Conservation (phyloP, 169 alveolate genomes). For the Eimeria praecox region DNA sequence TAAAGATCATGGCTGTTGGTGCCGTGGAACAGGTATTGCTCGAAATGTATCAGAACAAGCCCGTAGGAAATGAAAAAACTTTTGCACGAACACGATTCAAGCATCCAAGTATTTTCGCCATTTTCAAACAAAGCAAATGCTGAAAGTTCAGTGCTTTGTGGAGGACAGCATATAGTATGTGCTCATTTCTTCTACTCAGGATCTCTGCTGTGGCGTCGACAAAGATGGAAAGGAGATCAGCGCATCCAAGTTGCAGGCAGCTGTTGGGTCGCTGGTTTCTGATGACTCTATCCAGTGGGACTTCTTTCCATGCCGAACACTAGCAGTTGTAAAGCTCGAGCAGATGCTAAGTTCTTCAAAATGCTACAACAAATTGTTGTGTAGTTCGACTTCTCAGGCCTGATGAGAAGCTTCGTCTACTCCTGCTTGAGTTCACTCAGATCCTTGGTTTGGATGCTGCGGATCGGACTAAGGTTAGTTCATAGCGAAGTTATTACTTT, state of each 20-base stretch:
- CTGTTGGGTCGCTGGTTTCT: conserved; percentile 58
- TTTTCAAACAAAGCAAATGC: not conserved
- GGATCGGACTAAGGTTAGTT: conserved; percentile 62
- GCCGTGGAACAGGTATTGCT: conserved; percentile 78
- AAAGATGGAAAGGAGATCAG: conserved; percentile 80
- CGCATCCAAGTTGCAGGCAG: conserved; percentile 63
- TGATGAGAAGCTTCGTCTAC: conserved; percentile 81
- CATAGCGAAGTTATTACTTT: not conserved
- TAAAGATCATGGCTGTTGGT: conserved; percentile 77
- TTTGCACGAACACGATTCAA: not conserved
- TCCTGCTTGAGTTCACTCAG: conserved; percentile 72
- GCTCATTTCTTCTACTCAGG: not conserved
- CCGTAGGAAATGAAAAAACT: not conserved
- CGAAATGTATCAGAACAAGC: not conserved
- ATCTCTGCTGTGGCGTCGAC: conserved; percentile 79
- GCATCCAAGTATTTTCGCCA: not conserved
- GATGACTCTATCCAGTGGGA: conserved; percentile 48
- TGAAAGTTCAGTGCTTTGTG: not conserved
- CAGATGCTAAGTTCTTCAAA: not conserved
- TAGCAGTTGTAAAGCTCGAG: not conserved
- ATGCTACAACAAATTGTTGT: not conserved
- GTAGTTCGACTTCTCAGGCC: conserved; percentile 9
- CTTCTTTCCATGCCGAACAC: not conserved
- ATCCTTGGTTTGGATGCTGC: conserved; percentile 65
- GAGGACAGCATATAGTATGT: not conserved